A percentile compares a stretch with the other conserved stretches of the same genome.
Evolutionary conservation across 345 rosid species (phyloP).

Genomic region (Schrenkiella parvula): DNA sequence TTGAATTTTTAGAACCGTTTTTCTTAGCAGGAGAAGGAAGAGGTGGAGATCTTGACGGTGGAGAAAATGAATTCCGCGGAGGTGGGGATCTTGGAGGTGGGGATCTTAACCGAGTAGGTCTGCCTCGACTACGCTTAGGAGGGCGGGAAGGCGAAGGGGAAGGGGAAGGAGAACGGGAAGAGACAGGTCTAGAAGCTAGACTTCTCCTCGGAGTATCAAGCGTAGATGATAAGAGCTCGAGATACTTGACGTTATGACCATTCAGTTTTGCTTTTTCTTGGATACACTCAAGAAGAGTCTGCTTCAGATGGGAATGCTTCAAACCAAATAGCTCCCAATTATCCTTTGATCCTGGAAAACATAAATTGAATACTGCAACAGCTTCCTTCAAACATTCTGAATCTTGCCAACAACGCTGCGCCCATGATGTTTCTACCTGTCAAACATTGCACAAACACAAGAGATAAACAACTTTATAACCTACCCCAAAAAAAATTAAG

Average conservation of each 20-base stretch:
- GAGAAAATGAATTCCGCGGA: conserved; percentile 27
- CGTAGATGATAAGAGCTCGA: conserved; percentile 30
- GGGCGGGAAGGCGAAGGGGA: conserved; percentile 30
- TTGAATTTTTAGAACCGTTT: conserved; percentile 22
- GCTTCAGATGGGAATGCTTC: conserved; percentile 43
- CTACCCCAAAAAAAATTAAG: neutral
- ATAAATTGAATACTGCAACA: conserved; percentile 41
- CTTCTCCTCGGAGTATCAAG: conserved; percentile 37
- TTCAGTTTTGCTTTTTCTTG: conserved; percentile 43
- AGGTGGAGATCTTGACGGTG: conserved; percentile 31
- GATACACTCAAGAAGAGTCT: conserved; percentile 51
- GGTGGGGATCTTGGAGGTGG: conserved; percentile 35
- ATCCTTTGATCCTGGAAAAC: conserved; percentile 43
- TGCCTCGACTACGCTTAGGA: conserved; percentile 20
- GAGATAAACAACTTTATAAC: neutral
- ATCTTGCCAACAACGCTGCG: conserved; percentile 53
- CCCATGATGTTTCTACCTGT: conserved; percentile 64
- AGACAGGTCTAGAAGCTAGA: conserved; percentile 35
- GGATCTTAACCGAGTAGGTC: conserved; percentile 28
- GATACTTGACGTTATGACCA: conserved; percentile 36
- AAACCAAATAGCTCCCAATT: conserved; percentile 38
- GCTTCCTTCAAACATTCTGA: conserved; percentile 48
- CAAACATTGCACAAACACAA: conserved; percentile 18
- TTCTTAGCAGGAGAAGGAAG: conserved; percentile 29
- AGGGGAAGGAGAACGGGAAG: conserved; percentile 35